Evolutionary conservation across 192 early-diverging fungal genomes (phyloP).

Genomic region (Entophlyctis luteolus): DNA sequence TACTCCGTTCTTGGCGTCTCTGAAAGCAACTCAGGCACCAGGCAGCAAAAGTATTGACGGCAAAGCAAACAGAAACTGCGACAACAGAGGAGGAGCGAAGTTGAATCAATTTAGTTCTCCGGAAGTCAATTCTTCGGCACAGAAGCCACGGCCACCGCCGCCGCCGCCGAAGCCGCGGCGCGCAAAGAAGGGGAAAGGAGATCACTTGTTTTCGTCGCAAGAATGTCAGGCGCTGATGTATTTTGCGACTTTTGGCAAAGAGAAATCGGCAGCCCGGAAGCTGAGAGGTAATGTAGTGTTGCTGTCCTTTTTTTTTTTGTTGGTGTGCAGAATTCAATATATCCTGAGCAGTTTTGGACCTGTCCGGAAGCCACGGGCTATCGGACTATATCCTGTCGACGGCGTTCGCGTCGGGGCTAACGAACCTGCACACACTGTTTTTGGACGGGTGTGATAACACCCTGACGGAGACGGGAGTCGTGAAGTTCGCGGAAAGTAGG

Average conservation of each 20-base stretch:
- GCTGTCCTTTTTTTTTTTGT: no score
- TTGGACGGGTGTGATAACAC: conserved; percentile 34
- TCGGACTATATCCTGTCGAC: conserved; percentile 33
- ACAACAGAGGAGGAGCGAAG: neutral
- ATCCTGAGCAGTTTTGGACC: conserved; percentile 29
- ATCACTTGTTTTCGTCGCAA: conserved; percentile 32
- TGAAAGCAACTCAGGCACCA: neutral
- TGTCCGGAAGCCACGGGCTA: conserved; percentile 41
- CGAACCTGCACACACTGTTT: conserved; percentile 41
- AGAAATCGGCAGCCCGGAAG: neutral
- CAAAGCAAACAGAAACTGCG: neutral
- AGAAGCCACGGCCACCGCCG: no score
- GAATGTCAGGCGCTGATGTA: conserved; percentile 33
- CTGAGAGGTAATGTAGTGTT: conserved; percentile 13
- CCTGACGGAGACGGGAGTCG: conserved; percentile 29
- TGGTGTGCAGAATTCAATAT: no score
- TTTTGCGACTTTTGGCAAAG: neutral
- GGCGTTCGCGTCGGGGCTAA: conserved; percentile 15
- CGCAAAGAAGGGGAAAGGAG: neutral
- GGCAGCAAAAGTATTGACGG: no score
- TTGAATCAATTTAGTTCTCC: no score
- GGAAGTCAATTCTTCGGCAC: no score
- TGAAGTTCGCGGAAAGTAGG: conserved; percentile 36
- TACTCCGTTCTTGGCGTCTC: conserved; percentile 11
- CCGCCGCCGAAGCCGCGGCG: no score